A percentile compares a stretch with the other conserved stretches of the same genome.
Evolutionary conservation across 176 grass and related monocot genomes (phyloP).

Genomic region (Lolium multiflorum): DNA sequence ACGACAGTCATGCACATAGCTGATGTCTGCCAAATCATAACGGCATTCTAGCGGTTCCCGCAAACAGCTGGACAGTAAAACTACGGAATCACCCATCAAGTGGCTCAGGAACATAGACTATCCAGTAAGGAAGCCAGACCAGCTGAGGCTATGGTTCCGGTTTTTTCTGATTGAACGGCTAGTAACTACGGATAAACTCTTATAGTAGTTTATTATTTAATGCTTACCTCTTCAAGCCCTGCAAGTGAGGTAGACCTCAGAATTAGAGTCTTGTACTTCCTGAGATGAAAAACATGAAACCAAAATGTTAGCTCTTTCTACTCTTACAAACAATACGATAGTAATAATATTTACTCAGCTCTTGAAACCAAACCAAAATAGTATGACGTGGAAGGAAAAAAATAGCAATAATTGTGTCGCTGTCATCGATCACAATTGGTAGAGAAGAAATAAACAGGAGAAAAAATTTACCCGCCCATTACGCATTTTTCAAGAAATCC

Average conservation of each 20-base stretch:
- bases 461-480: conserved; percentile 53
- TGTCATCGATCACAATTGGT: neutral
- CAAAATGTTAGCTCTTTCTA: neutral
- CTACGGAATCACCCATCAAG: neutral
- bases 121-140: neutral
- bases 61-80: neutral
- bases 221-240: conserved; percentile 59
- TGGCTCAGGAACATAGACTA: neutral
- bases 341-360: neutral
- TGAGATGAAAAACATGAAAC: conserved; percentile 42
- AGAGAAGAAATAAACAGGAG: neutral
- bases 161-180: neutral
- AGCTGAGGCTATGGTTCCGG: neutral
- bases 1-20: neutral
- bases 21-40: neutral
- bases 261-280: conserved; percentile 85
- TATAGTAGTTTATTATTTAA: neutral
- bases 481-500: conserved; percentile 78
- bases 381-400: neutral
- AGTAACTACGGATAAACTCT: neutral
- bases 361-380: conserved; percentile 16
- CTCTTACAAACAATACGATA: neutral
- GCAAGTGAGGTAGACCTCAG: conserved; percentile 44
- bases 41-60: neutral
- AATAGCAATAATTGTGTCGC: neutral